Conservation (phyloP, 805 yeast genomes). For the Yamadazyma kitorensis region DNA sequence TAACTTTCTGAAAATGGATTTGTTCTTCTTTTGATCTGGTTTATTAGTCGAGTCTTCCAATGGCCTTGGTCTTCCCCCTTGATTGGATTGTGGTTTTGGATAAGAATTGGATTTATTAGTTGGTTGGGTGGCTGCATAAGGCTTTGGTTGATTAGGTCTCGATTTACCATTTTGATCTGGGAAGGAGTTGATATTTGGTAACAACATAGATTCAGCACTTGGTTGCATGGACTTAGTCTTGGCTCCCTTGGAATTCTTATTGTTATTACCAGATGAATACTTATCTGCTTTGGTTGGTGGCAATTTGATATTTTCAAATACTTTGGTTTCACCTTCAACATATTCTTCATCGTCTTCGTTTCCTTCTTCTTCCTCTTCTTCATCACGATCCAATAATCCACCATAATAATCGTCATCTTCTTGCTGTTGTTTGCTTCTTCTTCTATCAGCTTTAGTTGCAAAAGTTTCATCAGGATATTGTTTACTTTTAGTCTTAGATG, state of each 20-base stretch:
- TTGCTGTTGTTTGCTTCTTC: constrained; percentile 14
- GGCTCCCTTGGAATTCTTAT: constrained; percentile 3
- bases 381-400: constrained; percentile 15
- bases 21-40: constrained; percentile 28
- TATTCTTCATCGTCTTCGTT: constrained; percentile 25
- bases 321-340: constrained; percentile 21
- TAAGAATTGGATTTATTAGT: constrained; percentile 8
- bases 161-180: constrained; percentile 1
- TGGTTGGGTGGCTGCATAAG: constrained; percentile 8
- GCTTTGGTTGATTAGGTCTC: constrained; percentile 18
- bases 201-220: constrained; percentile 33
- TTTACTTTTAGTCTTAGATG: constrained; percentile 9
- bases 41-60: constrained; percentile 34
- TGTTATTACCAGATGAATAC: not conserved
- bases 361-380: constrained; percentile 20
- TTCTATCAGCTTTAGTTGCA: constrained; percentile 31
- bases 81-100: constrained; percentile 19
- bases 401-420: constrained; percentile 15
- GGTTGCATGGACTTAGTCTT: constrained; percentile 30
- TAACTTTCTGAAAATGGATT: constrained; percentile 47
- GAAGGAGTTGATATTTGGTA: constrained; percentile 22
- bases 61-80: constrained; percentile 22
- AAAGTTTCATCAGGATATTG: constrained; percentile 36
- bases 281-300: constrained; percentile 34
- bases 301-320: constrained; percentile 46